These are phyloP conservation scores for Mycena vitilis DNA, from an alignment of 768 basidiomycete species.

Conservation along the genomic window DNA sequence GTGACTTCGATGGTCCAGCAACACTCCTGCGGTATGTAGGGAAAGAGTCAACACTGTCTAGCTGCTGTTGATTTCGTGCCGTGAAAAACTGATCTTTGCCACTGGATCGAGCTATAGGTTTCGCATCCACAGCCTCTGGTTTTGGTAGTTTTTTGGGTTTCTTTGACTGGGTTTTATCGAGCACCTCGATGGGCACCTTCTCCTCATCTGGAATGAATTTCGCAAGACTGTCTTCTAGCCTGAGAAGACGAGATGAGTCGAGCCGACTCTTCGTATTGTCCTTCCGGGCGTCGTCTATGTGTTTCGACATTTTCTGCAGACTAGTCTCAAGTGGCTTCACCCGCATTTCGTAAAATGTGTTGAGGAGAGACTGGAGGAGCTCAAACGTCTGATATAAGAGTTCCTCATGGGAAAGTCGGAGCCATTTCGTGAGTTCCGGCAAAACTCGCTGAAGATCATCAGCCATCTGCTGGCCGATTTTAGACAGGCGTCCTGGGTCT, in stretches of 20 bases:
- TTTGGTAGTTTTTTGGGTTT: constrained; percentile 23
- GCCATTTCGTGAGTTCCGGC: constrained; percentile 84
- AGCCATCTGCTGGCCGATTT: constrained; percentile 79
- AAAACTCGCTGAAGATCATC: constrained; percentile 82
- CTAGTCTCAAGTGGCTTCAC: constrained; percentile 66
- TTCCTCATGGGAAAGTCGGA: constrained; percentile 93
- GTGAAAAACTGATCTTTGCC: constrained; percentile 35
- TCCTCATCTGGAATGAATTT: constrained; percentile 64
- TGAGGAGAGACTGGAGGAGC: constrained; percentile 82
- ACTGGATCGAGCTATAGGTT: constrained; percentile 17
- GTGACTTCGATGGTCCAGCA: constrained; percentile 38
- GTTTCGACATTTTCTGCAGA: constrained; percentile 75
- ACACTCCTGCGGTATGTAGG: constrained; percentile 54
- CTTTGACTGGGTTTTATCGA: constrained; percentile 6
- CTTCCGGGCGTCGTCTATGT: constrained; percentile 69
- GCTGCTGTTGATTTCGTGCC: constrained; percentile 48
- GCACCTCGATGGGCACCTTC: not conserved
- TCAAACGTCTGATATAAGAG: constrained; percentile 90
- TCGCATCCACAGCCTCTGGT: not conserved
- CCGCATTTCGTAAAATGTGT: constrained; percentile 75
- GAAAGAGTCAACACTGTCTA: constrained; percentile 48
- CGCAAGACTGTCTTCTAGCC: constrained; percentile 74
- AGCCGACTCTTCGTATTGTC: constrained; percentile 64
- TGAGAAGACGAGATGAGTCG: constrained; percentile 66
- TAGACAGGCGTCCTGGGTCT: constrained; percentile 62